phyloP scores from a whole-genome alignment of 73 alveolate species.

The Blepharisma japonicum region DNA sequence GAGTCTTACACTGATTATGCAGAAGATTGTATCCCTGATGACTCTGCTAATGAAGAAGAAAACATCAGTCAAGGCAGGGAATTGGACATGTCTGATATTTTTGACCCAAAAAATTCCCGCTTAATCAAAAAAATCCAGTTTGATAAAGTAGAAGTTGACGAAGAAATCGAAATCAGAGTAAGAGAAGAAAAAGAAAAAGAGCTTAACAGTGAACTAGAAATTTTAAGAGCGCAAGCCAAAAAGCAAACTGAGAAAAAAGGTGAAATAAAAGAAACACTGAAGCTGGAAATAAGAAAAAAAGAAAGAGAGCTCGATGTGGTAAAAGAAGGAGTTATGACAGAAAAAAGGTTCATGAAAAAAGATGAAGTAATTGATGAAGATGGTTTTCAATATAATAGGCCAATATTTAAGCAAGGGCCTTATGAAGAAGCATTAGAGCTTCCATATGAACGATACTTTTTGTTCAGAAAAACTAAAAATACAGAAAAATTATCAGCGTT shows the following conservation, averaged over 20 bases:
- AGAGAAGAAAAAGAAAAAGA: slow-evolving; percentile 31
- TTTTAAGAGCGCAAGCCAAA: slow-evolving; percentile 6
- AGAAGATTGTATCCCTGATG: slow-evolving; percentile 26
- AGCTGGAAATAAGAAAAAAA: slow-evolving; percentile 63
- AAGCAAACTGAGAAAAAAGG: slow-evolving; percentile 38
- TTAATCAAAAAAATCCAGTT: background rate
- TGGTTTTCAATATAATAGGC: slow-evolving; percentile 81
- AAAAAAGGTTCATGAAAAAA: slow-evolving; percentile 18
- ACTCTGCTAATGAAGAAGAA: slow-evolving; percentile 32
- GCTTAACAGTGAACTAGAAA: slow-evolving; percentile 29
- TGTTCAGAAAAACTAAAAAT: slow-evolving; percentile 35
- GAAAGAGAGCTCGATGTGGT: slow-evolving; percentile 66
- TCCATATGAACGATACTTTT: slow-evolving; percentile 49
- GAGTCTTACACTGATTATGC: slow-evolving; percentile 24
- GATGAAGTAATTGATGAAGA: slow-evolving; percentile 50
- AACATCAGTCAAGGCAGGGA: background rate
- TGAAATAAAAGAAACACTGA: slow-evolving; percentile 45
- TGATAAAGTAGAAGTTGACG: slow-evolving; percentile 34
- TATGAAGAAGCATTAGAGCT: slow-evolving; percentile 54
- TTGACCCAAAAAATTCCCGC: slow-evolving; percentile 24
- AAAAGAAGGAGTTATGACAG: slow-evolving; percentile 39
- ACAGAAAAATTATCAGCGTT: slow-evolving; percentile 9
- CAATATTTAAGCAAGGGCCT: slow-evolving; percentile 67
- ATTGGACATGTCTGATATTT: background rate
- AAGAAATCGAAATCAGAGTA: slow-evolving; percentile 35